Conservation (phyloP, 768 basidiomycete species). For the Lanmaoa pseudosensibilis region DNA sequence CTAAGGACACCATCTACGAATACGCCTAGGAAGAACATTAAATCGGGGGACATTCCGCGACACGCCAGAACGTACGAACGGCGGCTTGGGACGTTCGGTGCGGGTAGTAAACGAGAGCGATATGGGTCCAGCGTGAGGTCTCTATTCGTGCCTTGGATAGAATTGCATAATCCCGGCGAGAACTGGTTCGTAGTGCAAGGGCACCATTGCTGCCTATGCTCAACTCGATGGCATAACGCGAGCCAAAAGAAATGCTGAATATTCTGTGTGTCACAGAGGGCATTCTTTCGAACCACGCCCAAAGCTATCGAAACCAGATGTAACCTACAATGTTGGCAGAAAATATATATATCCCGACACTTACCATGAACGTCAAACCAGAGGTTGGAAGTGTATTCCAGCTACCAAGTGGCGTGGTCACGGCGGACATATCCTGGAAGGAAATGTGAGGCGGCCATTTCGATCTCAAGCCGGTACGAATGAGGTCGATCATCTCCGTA, state of each 20-base stretch:
- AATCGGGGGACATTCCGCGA: neutral
- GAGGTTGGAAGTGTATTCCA: constrained; percentile 52
- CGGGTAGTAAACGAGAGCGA: constrained; percentile 66
- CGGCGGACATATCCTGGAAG: constrained; percentile 53
- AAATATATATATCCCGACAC: neutral
- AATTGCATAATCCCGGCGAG: constrained; percentile 39
- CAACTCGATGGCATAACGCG: constrained; percentile 42
- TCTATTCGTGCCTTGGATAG: constrained; percentile 49
- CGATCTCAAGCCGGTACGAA: constrained; percentile 69
- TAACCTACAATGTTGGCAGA: neutral
- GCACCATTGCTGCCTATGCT: constrained; percentile 55
- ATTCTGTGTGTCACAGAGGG: constrained; percentile 36
- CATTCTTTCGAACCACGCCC: constrained; percentile 50
- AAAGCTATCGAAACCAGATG: constrained; percentile 34
- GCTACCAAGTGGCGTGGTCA: constrained; percentile 50
- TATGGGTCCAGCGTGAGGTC: constrained; percentile 69
- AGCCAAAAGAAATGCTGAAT: constrained; percentile 37
- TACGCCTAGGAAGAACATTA: constrained; percentile 46
- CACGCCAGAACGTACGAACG: constrained; percentile 49
- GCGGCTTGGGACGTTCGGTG: constrained; percentile 53
- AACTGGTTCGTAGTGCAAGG: constrained; percentile 48
- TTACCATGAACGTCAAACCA: constrained; percentile 76
- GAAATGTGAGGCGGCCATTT: constrained; percentile 81
- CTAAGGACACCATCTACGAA: constrained; percentile 72
- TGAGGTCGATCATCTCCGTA: constrained; percentile 64